A percentile compares a stretch with the other conserved stretches of the same genome.
These are phyloP conservation scores for Komagataella pastoris DNA, from an alignment of 805 yeast species.

Conservation along the genomic window DNA sequence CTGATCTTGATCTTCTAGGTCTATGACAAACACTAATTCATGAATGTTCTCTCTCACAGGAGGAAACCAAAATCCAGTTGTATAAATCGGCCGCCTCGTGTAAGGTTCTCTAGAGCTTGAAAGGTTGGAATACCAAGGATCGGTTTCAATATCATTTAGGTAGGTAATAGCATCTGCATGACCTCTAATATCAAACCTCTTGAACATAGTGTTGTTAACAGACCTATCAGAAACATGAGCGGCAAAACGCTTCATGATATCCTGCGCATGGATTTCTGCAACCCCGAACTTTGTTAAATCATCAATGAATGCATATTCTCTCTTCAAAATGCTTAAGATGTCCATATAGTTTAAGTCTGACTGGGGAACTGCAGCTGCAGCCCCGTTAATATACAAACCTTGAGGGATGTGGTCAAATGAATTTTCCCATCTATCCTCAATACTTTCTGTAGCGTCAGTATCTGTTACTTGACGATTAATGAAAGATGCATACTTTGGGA, in stretches of 20 bases:
- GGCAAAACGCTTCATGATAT: slow-evolving; percentile 27
- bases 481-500: slow-evolving; percentile 38
- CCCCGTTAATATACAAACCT: slow-evolving; percentile 63
- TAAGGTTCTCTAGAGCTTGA: slow-evolving; percentile 33
- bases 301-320: slow-evolving; percentile 19
- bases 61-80: slow-evolving; percentile 63
- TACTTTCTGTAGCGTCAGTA: slow-evolving; percentile 12
- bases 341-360: slow-evolving; percentile 28
- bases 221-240: slow-evolving; percentile 2
- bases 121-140: slow-evolving; percentile 35
- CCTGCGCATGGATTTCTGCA: slow-evolving; percentile 17
- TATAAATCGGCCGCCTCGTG: slow-evolving; percentile 20
- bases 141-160: slow-evolving; percentile 67
- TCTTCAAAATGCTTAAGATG: slow-evolving; percentile 22
- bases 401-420: slow-evolving; percentile 9
- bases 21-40: slow-evolving; percentile 56
- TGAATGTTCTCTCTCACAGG: slow-evolving; percentile 61
- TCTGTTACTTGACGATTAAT: slow-evolving; percentile 13
- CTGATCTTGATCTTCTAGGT: slow-evolving; percentile 40
- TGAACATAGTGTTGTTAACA: not conserved
- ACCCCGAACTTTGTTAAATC: slow-evolving; percentile 19
- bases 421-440: slow-evolving; percentile 5
- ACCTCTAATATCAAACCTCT: slow-evolving; percentile 11
- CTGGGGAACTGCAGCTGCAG: slow-evolving; percentile 36
- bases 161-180: slow-evolving; percentile 34